These are phyloP conservation scores for Trichocladium antarcticum DNA, from an alignment of 495 filamentous ascomycete species.

Conservation along the genomic window DNA sequence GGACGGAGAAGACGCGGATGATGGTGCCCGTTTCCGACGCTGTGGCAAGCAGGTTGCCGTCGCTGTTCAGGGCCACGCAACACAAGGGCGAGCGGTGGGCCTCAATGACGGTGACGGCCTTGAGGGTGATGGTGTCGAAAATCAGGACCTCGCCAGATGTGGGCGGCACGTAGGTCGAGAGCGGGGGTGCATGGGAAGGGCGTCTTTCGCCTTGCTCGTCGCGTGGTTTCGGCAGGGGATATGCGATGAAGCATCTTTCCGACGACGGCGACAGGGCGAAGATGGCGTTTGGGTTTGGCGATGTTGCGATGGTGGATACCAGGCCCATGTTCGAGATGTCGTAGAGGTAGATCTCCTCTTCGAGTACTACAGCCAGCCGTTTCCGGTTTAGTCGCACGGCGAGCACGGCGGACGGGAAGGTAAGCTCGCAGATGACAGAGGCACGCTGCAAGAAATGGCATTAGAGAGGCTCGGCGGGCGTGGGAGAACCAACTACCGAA, in stretches of 20 bases:
- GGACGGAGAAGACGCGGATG: conserved; percentile 86
- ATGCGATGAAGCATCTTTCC: conserved; percentile 90
- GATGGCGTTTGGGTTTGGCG: conserved; percentile 82
- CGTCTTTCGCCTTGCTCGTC: conserved; percentile 43
- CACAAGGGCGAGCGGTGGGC: conserved; percentile 89
- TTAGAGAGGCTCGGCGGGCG: background rate
- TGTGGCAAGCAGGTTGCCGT: conserved; percentile 87
- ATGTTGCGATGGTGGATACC: conserved; percentile 79
- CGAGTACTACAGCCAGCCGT: conserved; percentile 80
- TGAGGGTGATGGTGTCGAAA: conserved; percentile 74
- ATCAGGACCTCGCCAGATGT: conserved; percentile 89
- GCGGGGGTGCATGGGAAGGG: conserved; percentile 79
- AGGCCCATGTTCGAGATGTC: conserved; percentile 97
- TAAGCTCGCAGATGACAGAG: conserved; percentile 96
- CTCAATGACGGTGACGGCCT: conserved; percentile 87
- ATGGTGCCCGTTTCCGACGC: conserved; percentile 97
- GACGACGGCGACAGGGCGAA: conserved; percentile 87
- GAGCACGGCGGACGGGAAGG: conserved; percentile 86
- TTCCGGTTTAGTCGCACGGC: conserved; percentile 91
- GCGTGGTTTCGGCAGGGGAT: conserved; percentile 75
- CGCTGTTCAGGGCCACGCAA: conserved; percentile 77
- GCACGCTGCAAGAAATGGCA: conserved; percentile 49
- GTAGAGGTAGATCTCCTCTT: conserved; percentile 94
- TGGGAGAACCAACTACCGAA: no score
- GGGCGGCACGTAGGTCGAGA: conserved; percentile 59